These are phyloP conservation scores for Venturia nashicola DNA, from an alignment of 2,329 filamentous ascomycete species.

Conservation along the genomic window DNA sequence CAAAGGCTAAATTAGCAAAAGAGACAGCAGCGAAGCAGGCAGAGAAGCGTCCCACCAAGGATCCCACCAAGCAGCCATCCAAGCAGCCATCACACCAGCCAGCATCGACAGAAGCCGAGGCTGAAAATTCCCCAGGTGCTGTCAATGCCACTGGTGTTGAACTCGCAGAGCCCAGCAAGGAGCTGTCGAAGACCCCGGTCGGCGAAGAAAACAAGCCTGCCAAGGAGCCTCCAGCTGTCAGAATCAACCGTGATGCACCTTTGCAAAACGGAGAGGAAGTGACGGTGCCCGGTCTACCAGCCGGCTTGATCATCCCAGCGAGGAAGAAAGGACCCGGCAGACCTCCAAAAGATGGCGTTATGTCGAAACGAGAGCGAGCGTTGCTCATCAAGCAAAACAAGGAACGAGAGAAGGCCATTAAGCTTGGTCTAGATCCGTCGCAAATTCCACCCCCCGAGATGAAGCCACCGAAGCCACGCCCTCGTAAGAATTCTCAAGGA, in stretches of 20 bases:
- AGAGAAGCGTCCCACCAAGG: not conserved
- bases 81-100: not conserved
- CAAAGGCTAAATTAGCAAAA: not conserved
- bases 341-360: conserved; percentile 70
- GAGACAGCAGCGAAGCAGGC: not conserved
- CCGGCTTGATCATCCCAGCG: conserved; percentile 32
- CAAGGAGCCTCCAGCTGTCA: conserved; percentile 11
- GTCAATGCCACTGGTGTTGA: not conserved
- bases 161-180: conserved; percentile 9
- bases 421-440: conserved; percentile 24
- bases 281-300: conserved; percentile 27
- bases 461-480: conserved; percentile 18
- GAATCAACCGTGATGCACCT: conserved; percentile 5
- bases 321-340: conserved; percentile 68
- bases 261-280: conserved; percentile 24
- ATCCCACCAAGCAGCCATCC: not conserved
- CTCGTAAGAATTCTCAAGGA: conserved; percentile 25
- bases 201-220: conserved; percentile 15
- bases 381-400: conserved; percentile 48
- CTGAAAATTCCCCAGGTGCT: not conserved
- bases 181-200: conserved; percentile 12
- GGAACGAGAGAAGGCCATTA: conserved; percentile 30
- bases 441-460: conserved; percentile 24
- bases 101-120: not conserved
- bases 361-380: conserved; percentile 65